Base-by-base conservation (phyloP, 345 rosid genomes). In the Hirschfeldia incana region DNA sequence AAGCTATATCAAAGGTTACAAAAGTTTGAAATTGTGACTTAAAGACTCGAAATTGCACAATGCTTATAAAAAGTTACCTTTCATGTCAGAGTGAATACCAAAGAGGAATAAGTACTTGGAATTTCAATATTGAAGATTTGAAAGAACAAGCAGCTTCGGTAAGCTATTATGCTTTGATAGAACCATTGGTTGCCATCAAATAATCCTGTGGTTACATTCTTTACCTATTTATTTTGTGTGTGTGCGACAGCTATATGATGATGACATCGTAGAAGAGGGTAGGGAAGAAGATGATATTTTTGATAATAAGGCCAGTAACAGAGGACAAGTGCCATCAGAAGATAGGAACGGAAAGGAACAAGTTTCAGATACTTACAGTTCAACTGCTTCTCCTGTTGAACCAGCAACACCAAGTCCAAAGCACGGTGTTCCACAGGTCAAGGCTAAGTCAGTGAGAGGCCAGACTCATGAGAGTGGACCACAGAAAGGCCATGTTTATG, bases 81-180 rank as follows among this genome's bases (percentile, higher is more conserved):
- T 59, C 59, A 46, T 76, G 29, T 69, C 86, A 96, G 98, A 93
- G 97, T 71, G 99, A 96, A 84, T 96, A 93, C 85, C 90, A 96
- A 72, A 86, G 94, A 85, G 99, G 99, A 82, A 98, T 96, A 75
- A 96, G 99, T 83, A 97, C 99, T 75, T 96, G 99, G 99, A 90
- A 96, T 78, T 96, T 96, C 67, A 92, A 96, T 76, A 74, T 96
- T 59, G 97, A 87, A 72, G 98, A 96, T 89, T 83, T 96, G 76
- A 96, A 92, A 87, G 92, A 89, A 60, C 98, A 93, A 83, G 98
- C 99, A 46, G 89, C 97, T 32, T 81, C 94, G 75, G 99, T 96
- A 87, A 83, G 93, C 61, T 55, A 17, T 67, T 30, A 73, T 69
- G 57, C 12, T 72, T 74, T 55, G 29, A 8, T 16, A 10, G 16